Evolutionary conservation across 2,329 filamentous ascomycete genomes (phyloP).

Genomic region (Epichloe coenophiala): DNA sequence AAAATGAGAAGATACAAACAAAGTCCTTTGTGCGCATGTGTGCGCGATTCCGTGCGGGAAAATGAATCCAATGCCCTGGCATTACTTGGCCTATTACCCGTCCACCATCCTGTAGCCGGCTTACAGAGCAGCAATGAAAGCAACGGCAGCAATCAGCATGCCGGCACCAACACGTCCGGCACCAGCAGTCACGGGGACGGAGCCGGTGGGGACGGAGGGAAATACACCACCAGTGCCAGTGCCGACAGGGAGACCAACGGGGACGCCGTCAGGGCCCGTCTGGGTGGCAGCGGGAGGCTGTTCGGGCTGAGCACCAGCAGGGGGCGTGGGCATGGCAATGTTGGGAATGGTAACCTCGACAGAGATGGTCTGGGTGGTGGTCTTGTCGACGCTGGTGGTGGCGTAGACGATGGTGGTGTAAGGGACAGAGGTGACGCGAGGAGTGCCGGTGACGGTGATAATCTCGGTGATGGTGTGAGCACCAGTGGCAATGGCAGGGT

Average conservation of each 20-base stretch:
- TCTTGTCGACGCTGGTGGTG: conserved; percentile 33
- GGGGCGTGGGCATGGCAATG: conserved; percentile 33
- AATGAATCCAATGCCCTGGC: too few relatives aligned
- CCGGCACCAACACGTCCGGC: conserved; percentile 27
- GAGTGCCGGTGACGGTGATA: conserved; percentile 39
- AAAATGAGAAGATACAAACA: conserved; percentile 1
- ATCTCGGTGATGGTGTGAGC: conserved; percentile 52
- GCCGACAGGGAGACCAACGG: conserved; percentile 9
- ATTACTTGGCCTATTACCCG: too few relatives aligned
- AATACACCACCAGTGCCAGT: conserved; percentile 22
- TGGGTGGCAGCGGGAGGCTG: conserved; percentile 6
- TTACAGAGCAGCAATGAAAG: conserved; percentile 34
- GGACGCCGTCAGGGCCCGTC: neutral
- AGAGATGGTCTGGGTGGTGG: conserved; percentile 34
- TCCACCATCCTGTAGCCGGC: neutral
- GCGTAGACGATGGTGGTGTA: conserved; percentile 38
- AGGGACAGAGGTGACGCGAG: conserved; percentile 33
- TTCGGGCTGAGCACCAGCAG: conserved; percentile 8
- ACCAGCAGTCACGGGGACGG: conserved; percentile 25
- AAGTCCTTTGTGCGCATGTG: neutral
- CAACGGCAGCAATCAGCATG: conserved; percentile 31
- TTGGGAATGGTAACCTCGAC: conserved; percentile 40
- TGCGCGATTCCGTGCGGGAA: neutral
- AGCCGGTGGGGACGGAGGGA: conserved; percentile 19
- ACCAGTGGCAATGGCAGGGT: conserved; percentile 75